Base-by-base conservation (phyloP, 176 grass and related monocot species). In the Lolium perenne region DNA sequence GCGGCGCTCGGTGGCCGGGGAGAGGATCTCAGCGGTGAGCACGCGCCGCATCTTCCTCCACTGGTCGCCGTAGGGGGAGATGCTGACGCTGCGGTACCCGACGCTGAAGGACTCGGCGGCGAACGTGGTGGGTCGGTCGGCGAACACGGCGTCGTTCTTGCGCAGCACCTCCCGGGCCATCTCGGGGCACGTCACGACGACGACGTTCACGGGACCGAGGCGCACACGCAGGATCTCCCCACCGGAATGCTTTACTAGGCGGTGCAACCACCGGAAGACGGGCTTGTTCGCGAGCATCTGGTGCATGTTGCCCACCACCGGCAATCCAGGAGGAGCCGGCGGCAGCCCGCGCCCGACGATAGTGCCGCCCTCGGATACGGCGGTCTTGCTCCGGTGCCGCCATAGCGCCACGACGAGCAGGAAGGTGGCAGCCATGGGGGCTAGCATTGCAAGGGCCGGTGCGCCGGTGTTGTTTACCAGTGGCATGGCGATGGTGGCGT, bases 31-130 rank as follows among this genome's bases (percentile, higher is more conserved):
- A 0, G 80, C 64, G 48, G 80, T 54, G 8, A 93, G 57, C 20
- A 95, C 71, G 35, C 86, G 87, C 14, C 86, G 77, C 94, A 95
- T 93, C 87, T 93, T 95, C 65, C 60, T 79, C 94, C 91, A 93
- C 82, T 89, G 91, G 57, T 93, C 91, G 0, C 91, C 91, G 64
- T 59, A 86, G 11, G 89, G 87, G 16, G 84, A 55, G 23, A 97
- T 57, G 85, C 57, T 66, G 35, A 56, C 56, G 61, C 49, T 75
- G 51, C 76, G 82, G 82, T 88, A 95, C 1, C 84, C 85, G 1
- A 81, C 10, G 77, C 89, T 58, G 64, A 90, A 65, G 10, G 78
- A 22, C 74, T 70, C 64, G 6, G 89, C 59, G 10, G 91, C 89
- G 57, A 93, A 83, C n/a, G 85, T 88, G 18, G 48, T 10, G 1